These are phyloP conservation scores for Aegilops tauschii DNA, from an alignment of 176 grass and related monocot genomes.

Conservation along the genomic window DNA sequence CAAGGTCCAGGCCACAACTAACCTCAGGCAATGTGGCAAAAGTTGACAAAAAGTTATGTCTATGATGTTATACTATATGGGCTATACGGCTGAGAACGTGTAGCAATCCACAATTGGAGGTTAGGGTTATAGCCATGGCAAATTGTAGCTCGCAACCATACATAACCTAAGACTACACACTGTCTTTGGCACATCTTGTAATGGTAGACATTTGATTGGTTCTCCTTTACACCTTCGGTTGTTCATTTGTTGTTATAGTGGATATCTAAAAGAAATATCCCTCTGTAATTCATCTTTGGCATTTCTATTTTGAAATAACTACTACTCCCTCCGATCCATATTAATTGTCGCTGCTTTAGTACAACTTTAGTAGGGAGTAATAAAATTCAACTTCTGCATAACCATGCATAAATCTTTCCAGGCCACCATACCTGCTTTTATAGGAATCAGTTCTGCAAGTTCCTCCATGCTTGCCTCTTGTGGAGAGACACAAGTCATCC, in stretches of 20 bases:
- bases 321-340: not conserved
- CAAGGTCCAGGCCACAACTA: not conserved
- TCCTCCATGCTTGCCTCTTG: constrained; percentile 84
- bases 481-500: constrained; percentile 63
- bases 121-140: not conserved
- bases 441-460: constrained; percentile 73
- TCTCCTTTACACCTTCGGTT: not conserved
- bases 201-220: not conserved
- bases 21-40: not conserved
- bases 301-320: constrained; percentile 30
- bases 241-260: constrained; percentile 30
- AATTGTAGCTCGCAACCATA: not conserved
- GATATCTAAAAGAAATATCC: not conserved
- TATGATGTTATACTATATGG: not conserved
- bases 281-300: constrained; percentile 22
- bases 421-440: constrained; percentile 65
- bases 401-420: constrained; percentile 11
- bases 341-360: not conserved
- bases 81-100: not conserved
- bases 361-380: too few relatives aligned
- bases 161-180: not conserved
- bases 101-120: not conserved
- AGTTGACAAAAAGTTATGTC: not conserved
- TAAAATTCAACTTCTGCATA: constrained; percentile 18
- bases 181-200: constrained; percentile 11